Base-by-base conservation (phyloP, 148 eudicot genomes). In the Silene uniflora region DNA sequence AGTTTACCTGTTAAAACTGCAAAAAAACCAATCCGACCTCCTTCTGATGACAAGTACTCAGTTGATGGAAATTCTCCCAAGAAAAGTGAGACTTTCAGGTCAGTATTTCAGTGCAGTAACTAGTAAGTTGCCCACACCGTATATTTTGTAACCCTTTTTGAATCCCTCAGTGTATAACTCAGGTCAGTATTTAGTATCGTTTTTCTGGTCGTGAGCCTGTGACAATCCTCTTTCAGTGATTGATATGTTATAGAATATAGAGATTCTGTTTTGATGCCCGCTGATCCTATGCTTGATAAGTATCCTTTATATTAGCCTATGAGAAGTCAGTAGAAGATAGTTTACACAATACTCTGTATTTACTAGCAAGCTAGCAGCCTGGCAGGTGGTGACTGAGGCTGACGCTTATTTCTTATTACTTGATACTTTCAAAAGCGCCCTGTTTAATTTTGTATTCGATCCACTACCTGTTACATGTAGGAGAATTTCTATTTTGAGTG, bases 71-170 rank as follows among this genome's bases (percentile, higher is more conserved):
- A 67, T 49, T 79, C 88, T 74, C 62, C 84, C 32, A 82, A 86
- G 75, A 83, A 84, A 75, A 79, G 71, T 71, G 78, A 85, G 69
- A 79, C 89, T 76, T 85, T 84, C 71, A 88, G 97, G 98, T 92
- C 66, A 59, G 84, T 84, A 79, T 62, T 22, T 54, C 63, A 56
- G 24, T 44, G 8, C 5, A 23, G 5, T 58, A 67, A 47, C 8
- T 9, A 23, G 3, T 58, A 67, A 47, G 12, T 22, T 14, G 27
- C 23, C 7, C 58, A 7, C 52, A 13, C 49, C 5, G 21, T 22
- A 52, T 49, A n/a, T n/a, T n/a, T 47, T 39, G 39, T 54, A 22
- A 47, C 24, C 1, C 21, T 47, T 59, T 29, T 49, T n/a, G n/a
- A 19, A n/a, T 7, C 12, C 42, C 62, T 59, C 8, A 62, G 16